A percentile compares a stretch with the other conserved stretches of the same genome.
Evolutionary conservation across 176 grass and related monocot genomes (phyloP).

Genomic region (Carex scoparia): DNA sequence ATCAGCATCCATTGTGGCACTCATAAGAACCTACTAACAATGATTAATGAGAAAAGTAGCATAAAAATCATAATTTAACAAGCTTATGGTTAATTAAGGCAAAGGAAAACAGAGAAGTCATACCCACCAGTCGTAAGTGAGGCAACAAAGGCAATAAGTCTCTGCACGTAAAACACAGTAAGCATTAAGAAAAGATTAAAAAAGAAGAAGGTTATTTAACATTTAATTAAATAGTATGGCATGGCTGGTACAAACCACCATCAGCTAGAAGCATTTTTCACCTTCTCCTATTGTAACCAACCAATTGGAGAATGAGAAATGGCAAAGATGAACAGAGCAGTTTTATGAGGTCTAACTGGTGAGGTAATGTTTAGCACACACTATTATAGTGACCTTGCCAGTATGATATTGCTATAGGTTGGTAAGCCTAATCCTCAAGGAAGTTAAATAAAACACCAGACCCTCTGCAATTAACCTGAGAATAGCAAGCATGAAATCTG

Average conservation of each 20-base stretch:
- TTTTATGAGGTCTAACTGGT: not conserved
- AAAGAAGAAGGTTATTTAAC: not conserved
- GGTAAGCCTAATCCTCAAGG: not conserved
- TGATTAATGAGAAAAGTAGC: constrained; percentile 28
- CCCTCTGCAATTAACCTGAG: constrained; percentile 56
- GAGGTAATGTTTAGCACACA: not conserved
- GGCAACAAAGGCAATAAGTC: constrained; percentile 75
- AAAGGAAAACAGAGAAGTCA: constrained; percentile 23
- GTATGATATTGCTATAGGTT: not conserved
- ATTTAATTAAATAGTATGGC: not conserved
- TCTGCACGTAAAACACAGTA: constrained; percentile 44
- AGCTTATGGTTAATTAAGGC: constrained; percentile 10
- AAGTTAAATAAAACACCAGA: constrained; percentile 14
- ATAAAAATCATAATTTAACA: constrained; percentile 8
- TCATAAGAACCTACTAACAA: constrained; percentile 78
- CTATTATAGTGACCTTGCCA: not conserved
- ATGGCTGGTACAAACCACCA: not conserved
- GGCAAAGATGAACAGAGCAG: not conserved
- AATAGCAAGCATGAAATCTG: constrained; percentile 95
- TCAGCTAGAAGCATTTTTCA: not conserved
- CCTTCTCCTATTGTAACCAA: not conserved
- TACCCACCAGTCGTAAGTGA: constrained; percentile 71
- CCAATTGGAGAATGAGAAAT: not conserved
- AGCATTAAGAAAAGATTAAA: not conserved
- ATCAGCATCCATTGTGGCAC: constrained; percentile 85